Conservation (phyloP, 139 green algal genomes). For the Micromonas pusilla region DNA sequence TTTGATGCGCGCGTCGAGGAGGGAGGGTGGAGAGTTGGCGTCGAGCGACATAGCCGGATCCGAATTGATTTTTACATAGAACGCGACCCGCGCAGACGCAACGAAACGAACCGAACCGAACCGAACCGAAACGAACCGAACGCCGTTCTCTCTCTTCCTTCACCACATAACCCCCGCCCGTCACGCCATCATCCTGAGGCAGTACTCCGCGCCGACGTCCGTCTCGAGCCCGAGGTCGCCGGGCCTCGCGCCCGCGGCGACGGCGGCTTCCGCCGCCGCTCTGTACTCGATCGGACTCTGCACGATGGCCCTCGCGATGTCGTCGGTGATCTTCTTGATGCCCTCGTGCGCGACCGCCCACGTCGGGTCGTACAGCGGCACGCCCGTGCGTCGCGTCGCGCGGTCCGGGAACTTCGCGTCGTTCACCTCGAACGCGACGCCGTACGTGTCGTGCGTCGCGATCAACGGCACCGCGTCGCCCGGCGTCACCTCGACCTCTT, state of each 20-base stretch:
- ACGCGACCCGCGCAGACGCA: no score
- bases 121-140: not conserved
- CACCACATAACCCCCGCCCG: not conserved
- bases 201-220: conserved; percentile 48
- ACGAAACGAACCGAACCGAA: not conserved
- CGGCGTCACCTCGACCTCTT: conserved; percentile 40
- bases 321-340: conserved; percentile 25
- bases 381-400: conserved; percentile 15
- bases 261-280: conserved; percentile 40
- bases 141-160: not conserved
- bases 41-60: no score
- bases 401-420: conserved; percentile 26
- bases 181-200: conserved; percentile 23
- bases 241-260: conserved; percentile 48
- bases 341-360: conserved; percentile 20
- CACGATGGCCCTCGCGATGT: conserved; percentile 42
- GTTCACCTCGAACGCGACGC: conserved; percentile 33
- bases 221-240: conserved; percentile 50
- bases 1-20: no score
- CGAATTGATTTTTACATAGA: no score
- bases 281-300: conserved; percentile 60
- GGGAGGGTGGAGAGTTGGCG: no score
- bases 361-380: conserved; percentile 28
- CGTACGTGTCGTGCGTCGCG: conserved; percentile 32
- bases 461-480: conserved; percentile 35